Evolutionary conservation across 352 stramenopile genomes (phyloP).

Genomic region (Albugo candida): DNA sequence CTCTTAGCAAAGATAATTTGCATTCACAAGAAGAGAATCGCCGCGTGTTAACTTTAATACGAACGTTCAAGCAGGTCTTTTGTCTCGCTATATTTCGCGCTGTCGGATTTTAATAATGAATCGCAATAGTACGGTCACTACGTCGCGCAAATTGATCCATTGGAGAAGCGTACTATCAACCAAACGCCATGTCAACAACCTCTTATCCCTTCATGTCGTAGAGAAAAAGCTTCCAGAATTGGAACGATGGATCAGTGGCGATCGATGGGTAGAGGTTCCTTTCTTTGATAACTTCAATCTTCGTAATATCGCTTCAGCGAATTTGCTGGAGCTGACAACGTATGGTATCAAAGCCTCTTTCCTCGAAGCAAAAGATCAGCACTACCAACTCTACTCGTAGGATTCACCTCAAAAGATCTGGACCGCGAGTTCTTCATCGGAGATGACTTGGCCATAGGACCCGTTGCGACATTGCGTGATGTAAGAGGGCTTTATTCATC

Average conservation of each 20-base stretch:
- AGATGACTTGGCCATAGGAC: conserved; percentile 66
- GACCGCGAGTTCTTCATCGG: conserved; percentile 86
- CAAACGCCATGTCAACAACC: not conserved
- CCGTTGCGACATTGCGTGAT: conserved; percentile 50
- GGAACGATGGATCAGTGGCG: conserved; percentile 69
- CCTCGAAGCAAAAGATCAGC: not conserved
- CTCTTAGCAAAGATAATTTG: conserved; percentile 50
- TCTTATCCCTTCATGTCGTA: conserved; percentile 4
- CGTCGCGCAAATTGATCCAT: conserved; percentile 72
- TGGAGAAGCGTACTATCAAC: conserved; percentile 36
- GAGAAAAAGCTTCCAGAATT: conserved; percentile 66
- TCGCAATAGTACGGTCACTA: conserved; percentile 52
- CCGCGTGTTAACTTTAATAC: conserved; percentile 62
- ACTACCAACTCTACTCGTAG: conserved; percentile 10
- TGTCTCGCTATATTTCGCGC: not conserved
- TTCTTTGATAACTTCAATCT: conserved; percentile 82
- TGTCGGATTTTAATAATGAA: not conserved
- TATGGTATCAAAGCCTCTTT: conserved; percentile 18
- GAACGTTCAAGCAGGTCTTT: conserved; percentile 66
- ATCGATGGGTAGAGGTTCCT: conserved; percentile 63
- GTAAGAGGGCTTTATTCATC: conserved; percentile 7
- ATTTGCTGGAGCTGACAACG: conserved; percentile 61
- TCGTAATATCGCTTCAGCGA: conserved; percentile 56
- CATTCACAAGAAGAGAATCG: conserved; percentile 74
- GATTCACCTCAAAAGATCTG: conserved; percentile 79